A percentile compares a stretch with the other conserved stretches of the same genome.
Conservation (phyloP, 306 rosid species). For the Nissolia schottii region DNA sequence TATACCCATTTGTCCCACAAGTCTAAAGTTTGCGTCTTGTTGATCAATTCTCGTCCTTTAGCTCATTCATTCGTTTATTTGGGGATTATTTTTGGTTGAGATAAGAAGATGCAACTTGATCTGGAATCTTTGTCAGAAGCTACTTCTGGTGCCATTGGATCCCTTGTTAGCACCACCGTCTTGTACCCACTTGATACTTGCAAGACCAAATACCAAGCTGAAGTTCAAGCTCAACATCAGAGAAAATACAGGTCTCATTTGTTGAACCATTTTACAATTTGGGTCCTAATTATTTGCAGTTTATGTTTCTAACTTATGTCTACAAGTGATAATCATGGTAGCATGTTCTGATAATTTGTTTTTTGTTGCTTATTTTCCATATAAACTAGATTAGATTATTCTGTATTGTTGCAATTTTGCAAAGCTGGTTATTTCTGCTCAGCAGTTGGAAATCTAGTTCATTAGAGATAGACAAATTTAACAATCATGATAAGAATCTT, state of each 20-base stretch:
- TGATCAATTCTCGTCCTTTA: not conserved
- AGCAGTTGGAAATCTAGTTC: not conserved
- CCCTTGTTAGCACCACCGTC: conserved; percentile 85
- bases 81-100: not conserved
- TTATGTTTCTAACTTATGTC: not conserved
- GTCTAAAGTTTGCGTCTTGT: not conserved
- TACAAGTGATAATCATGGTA: not conserved
- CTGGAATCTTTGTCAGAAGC: conserved; percentile 85
- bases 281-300: not conserved
- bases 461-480: not conserved
- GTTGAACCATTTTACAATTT: not conserved
- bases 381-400: not conserved
- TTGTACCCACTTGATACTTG: conserved; percentile 95
- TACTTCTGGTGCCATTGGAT: conserved; percentile 92
- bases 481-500: not conserved
- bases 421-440: conserved; percentile 3
- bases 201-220: conserved; percentile 96
- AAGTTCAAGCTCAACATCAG: conserved; percentile 64
- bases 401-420: not conserved
- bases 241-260: conserved; percentile 69
- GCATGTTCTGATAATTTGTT: not conserved
- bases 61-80: not conserved
- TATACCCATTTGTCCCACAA: conserved; percentile 11
- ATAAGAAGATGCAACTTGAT: conserved; percentile 62
- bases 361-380: not conserved